Evolutionary conservation across 768 basidiomycete genomes (phyloP).

Genomic region (Xerocomus potaroensis): DNA sequence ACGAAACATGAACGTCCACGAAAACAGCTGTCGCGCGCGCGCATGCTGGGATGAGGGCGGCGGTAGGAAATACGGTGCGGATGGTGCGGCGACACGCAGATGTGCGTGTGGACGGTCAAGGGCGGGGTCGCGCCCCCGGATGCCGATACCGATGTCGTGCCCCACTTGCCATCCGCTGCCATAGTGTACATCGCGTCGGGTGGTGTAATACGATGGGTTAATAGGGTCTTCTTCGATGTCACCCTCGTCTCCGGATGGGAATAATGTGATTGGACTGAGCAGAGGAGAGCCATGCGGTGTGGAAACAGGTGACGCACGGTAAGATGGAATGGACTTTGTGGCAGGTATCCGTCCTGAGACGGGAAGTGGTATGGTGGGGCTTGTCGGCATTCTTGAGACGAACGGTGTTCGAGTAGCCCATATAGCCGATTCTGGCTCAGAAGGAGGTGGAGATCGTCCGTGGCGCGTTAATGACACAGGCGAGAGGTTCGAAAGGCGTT

Average conservation of each 20-base stretch:
- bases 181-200: slow-evolving; percentile 35
- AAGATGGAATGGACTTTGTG: slow-evolving; percentile 30
- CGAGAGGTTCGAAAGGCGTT: slow-evolving; percentile 23
- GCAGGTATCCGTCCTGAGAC: slow-evolving; percentile 39
- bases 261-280: slow-evolving; percentile 34
- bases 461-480: slow-evolving; percentile 32
- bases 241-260: slow-evolving; percentile 40
- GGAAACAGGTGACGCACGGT: slow-evolving; percentile 34
- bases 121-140: not conserved
- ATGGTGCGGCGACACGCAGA: not conserved
- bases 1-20: slow-evolving; percentile 52
- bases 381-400: slow-evolving; percentile 33
- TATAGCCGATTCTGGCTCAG: slow-evolving; percentile 35
- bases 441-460: slow-evolving; percentile 19
- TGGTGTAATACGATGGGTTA: slow-evolving; percentile 47
- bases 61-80: slow-evolving; percentile 36
- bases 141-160: too few species aligned
- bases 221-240: slow-evolving; percentile 42
- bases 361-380: slow-evolving; percentile 39
- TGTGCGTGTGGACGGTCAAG: not conserved
- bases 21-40: slow-evolving; percentile 30
- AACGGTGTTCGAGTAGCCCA: slow-evolving; percentile 42
- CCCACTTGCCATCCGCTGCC: slow-evolving; percentile 31
- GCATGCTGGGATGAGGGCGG: slow-evolving; percentile 29
- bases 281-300: slow-evolving; percentile 41